Evolutionary conservation across 768 basidiomycete species (phyloP).

Genomic region (Chalciporus piperatus): DNA sequence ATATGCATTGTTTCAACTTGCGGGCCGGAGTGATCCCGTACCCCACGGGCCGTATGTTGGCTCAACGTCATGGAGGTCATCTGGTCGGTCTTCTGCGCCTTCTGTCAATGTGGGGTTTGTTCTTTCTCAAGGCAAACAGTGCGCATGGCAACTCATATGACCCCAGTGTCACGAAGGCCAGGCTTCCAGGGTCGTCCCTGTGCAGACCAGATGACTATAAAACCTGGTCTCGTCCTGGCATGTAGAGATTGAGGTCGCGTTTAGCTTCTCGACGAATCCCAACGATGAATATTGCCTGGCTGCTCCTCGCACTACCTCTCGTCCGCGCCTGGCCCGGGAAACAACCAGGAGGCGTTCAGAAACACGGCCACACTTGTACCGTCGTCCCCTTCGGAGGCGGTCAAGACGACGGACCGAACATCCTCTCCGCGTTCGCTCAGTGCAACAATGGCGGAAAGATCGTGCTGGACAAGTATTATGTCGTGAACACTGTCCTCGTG

Average conservation of each 20-base stretch:
- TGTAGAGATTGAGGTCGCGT: neutral
- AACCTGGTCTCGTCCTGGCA: neutral
- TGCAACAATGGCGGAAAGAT: constrained; percentile 30
- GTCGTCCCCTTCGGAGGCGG: constrained; percentile 33
- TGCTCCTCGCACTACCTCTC: neutral
- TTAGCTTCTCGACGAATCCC: neutral
- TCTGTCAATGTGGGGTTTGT: no score
- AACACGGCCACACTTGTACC: constrained; percentile 15
- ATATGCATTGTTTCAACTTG: no score
- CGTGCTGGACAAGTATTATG: constrained; percentile 33
- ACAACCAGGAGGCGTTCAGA: neutral
- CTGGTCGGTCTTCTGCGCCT: neutral
- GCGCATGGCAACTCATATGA: neutral
- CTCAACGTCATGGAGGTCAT: neutral
- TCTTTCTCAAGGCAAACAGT: no score
- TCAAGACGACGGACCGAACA: constrained; percentile 37
- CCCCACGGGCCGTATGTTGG: neutral
- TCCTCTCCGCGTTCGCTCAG: constrained; percentile 31
- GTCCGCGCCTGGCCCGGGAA: neutral
- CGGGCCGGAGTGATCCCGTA: neutral
- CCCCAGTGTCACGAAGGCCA: neutral
- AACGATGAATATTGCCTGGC: neutral
- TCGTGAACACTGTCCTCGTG: constrained; percentile 39
- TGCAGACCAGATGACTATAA: neutral
- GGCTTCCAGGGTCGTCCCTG: neutral